These are phyloP conservation scores for Termitomyces sp. DNA, from an alignment of 768 basidiomycete species.

Conservation along the genomic window DNA sequence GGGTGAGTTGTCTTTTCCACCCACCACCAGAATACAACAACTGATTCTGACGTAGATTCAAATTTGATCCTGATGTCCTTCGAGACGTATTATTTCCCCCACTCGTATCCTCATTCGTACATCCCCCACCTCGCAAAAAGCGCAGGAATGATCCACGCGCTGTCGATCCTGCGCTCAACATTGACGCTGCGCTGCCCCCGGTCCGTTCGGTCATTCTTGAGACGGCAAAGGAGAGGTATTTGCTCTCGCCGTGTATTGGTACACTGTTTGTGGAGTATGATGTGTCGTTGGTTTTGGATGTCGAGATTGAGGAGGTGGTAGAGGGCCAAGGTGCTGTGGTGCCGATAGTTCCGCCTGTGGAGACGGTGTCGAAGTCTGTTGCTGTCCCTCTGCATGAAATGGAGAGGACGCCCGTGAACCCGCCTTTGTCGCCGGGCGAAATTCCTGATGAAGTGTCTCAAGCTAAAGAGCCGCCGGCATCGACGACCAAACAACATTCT, in stretches of 20 bases:
- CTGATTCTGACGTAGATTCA: slow-evolving; percentile 46
- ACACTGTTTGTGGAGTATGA: slow-evolving; percentile 22
- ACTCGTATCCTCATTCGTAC: slow-evolving; percentile 11
- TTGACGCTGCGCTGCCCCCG: background rate
- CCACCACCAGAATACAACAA: too few relatives aligned
- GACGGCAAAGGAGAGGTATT: slow-evolving; percentile 34
- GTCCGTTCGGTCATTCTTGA: slow-evolving; percentile 27
- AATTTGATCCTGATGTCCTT: slow-evolving; percentile 42
- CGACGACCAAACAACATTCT: too few relatives aligned
- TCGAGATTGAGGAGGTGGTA: slow-evolving; percentile 11
- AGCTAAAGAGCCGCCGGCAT: too few relatives aligned
- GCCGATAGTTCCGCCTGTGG: too few relatives aligned
- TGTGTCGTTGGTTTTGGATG: slow-evolving; percentile 31
- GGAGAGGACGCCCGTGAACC: too few relatives aligned
- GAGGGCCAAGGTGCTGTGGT: background rate
- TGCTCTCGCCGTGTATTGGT: slow-evolving; percentile 27
- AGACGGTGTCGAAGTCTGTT: too few relatives aligned
- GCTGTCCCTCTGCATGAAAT: background rate
- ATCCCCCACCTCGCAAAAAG: slow-evolving; percentile 27
- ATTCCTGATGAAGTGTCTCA: background rate
- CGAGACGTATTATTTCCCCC: slow-evolving; percentile 39
- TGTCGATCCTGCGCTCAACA: slow-evolving; percentile 9
- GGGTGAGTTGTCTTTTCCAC: slow-evolving; percentile 25
- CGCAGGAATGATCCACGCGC: slow-evolving; percentile 15
- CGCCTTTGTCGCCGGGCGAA: background rate